These are phyloP conservation scores for Aleurites moluccanus DNA, from an alignment of 441 rosid species.

Conservation along the genomic window DNA sequence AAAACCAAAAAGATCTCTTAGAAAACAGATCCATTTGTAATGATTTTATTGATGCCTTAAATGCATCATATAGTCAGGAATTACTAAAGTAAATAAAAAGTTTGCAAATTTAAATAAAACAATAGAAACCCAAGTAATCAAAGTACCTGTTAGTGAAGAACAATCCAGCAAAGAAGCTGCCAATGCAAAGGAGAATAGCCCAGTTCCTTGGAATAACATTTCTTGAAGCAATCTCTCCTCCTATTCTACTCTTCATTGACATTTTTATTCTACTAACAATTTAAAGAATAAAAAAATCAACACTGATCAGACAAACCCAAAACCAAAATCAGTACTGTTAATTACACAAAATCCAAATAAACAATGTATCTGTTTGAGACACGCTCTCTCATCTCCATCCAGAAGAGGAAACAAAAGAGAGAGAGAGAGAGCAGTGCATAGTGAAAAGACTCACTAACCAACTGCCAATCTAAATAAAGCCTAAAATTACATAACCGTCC, in stretches of 20 bases:
- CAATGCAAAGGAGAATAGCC: constrained; percentile 57
- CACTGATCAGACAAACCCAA: constrained; percentile 5
- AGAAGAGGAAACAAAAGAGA: not conserved
- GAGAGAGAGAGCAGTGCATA: too few species aligned
- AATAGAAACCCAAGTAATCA: constrained; percentile 9
- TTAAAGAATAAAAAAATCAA: not conserved
- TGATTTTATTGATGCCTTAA: constrained; percentile 8
- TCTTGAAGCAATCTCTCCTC: constrained; percentile 44
- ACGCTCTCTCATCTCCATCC: constrained; percentile 24
- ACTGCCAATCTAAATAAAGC: constrained; percentile 30
- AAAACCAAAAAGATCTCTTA: constrained; percentile 2
- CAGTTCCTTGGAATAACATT: constrained; percentile 47
- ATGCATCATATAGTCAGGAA: constrained; percentile 11
- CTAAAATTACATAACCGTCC: constrained; percentile 27
- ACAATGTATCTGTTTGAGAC: constrained; percentile 1
- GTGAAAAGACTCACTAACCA: constrained; percentile 26
- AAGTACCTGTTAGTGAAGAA: constrained; percentile 76
- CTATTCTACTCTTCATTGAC: constrained; percentile 57
- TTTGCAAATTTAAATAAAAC: constrained; percentile 9
- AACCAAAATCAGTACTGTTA: constrained; percentile 7
- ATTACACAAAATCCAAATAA: not conserved
- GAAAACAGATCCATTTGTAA: constrained; percentile 8
- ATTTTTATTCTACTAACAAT: constrained; percentile 23
- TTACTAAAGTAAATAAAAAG: constrained; percentile 8
- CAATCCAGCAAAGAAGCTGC: constrained; percentile 71